Conservation (phyloP, 139 green algal species). For the Coccomyxa sp. region DNA sequence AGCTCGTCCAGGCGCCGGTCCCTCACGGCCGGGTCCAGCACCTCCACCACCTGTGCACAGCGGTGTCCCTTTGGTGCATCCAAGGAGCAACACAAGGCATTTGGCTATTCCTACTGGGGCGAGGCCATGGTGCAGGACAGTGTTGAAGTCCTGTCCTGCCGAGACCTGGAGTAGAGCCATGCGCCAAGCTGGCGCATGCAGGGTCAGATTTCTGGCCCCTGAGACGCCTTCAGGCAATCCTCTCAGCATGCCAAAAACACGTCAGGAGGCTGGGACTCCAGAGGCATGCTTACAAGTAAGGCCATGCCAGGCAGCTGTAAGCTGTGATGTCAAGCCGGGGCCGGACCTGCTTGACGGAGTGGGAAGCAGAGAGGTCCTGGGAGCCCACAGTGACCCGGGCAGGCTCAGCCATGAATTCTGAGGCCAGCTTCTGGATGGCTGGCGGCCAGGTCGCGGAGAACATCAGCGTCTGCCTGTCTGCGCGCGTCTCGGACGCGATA, state of each 20-base stretch:
- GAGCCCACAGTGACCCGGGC: conserved; percentile 74
- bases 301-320: neutral
- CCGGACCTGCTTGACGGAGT: conserved; percentile 76
- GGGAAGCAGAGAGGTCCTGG: conserved; percentile 83
- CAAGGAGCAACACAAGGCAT: too few species aligned
- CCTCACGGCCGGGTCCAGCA: conserved; percentile 74
- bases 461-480: conserved; percentile 94
- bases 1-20: conserved; percentile 71
- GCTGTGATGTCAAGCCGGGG: neutral
- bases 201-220: too few species aligned
- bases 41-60: conserved; percentile 86
- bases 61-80: too few species aligned
- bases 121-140: too few species aligned
- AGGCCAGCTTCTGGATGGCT: conserved; percentile 75
- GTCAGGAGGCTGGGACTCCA: too few species aligned
- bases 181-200: too few species aligned
- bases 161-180: too few species aligned
- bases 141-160: too few species aligned
- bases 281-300: too few species aligned
- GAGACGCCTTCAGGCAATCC: too few species aligned
- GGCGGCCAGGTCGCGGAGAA: conserved; percentile 94
- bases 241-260: too few species aligned
- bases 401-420: conserved; percentile 75
- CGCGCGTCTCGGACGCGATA: conserved; percentile 33
- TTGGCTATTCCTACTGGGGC: too few species aligned